phyloP scores from a whole-genome alignment of 1,284 basidiomycete genomes.

The Lentinula novae-zelandiae region DNA sequence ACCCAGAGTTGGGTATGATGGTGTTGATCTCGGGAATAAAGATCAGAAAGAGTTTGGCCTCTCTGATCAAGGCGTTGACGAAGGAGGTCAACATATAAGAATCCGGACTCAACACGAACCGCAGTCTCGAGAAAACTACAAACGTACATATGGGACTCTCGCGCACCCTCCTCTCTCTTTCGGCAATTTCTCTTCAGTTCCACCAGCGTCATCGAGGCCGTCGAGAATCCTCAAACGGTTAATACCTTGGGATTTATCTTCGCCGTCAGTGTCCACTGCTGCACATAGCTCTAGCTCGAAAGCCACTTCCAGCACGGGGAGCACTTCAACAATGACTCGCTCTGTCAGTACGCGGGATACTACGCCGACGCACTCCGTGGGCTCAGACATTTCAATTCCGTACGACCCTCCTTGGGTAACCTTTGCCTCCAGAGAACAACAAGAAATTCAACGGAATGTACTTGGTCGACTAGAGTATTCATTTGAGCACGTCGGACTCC shows the following conservation, averaged over 20 bases:
- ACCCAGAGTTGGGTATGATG: neutral
- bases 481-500: constrained; percentile 13
- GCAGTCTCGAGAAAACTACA: neutral
- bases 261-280: neutral
- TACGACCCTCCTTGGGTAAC: constrained; percentile 11
- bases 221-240: constrained; percentile 4
- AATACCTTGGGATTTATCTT: constrained; percentile 7
- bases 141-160: neutral
- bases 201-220: neutral
- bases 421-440: constrained; percentile 5
- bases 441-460: constrained; percentile 7
- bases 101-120: neutral
- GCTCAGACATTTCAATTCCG: neutral
- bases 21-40: too few relatives aligned
- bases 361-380: neutral
- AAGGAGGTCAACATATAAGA: neutral
- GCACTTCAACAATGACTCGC: neutral
- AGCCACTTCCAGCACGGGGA: neutral
- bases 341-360: neutral
- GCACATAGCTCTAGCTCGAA: neutral
- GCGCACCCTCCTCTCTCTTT: neutral
- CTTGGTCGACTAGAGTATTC: constrained; percentile 9
- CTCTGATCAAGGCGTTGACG: neutral
- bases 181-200: neutral
- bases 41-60: neutral